Evolutionary conservation across 2,329 filamentous ascomycete species (phyloP).

Genomic region (Parastagonospora nodorum): DNA sequence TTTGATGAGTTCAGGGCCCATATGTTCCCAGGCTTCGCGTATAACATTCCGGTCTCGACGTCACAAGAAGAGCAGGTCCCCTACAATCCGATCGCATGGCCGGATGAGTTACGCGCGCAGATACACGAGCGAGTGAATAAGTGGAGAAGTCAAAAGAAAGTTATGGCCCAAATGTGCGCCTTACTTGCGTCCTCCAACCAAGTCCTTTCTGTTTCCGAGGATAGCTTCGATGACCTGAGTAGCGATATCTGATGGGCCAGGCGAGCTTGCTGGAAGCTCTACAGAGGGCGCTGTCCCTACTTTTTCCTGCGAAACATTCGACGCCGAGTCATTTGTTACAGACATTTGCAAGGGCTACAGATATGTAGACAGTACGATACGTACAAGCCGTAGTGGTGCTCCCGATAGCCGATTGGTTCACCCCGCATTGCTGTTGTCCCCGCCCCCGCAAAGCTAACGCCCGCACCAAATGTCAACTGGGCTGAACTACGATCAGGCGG

Average conservation of each 20-base stretch:
- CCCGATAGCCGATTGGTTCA: slow-evolving; percentile 5
- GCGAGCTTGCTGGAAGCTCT: not conserved
- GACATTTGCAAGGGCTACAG: too few species aligned
- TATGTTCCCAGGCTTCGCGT: slow-evolving; percentile 11
- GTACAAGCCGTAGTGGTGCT: not conserved
- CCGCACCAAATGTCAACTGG: slow-evolving; percentile 1
- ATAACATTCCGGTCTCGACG: slow-evolving; percentile 1
- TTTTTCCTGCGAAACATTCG: too few species aligned
- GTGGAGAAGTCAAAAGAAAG: slow-evolving; percentile 27
- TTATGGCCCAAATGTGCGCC: slow-evolving; percentile 19
- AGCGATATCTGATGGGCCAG: slow-evolving; percentile 15
- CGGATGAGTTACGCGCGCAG: slow-evolving; percentile 13
- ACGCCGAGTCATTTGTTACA: too few species aligned
- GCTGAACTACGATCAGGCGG: slow-evolving; percentile 2
- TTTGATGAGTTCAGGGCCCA: slow-evolving; percentile 21
- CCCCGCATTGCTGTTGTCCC: slow-evolving; percentile 38
- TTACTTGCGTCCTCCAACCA: slow-evolving; percentile 26
- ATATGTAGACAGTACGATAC: not conserved
- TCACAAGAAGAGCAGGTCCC: slow-evolving; percentile 5
- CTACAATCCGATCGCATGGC: slow-evolving; percentile 30
- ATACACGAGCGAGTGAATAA: slow-evolving; percentile 23
- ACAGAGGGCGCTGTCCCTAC: too few species aligned
- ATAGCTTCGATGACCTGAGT: slow-evolving; percentile 30
- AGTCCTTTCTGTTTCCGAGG: slow-evolving; percentile 26
- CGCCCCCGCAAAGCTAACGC: slow-evolving; percentile 43